Base-by-base conservation (phyloP, 2,329 filamentous ascomycete species). In the Neopestalotiopsis sp. region DNA sequence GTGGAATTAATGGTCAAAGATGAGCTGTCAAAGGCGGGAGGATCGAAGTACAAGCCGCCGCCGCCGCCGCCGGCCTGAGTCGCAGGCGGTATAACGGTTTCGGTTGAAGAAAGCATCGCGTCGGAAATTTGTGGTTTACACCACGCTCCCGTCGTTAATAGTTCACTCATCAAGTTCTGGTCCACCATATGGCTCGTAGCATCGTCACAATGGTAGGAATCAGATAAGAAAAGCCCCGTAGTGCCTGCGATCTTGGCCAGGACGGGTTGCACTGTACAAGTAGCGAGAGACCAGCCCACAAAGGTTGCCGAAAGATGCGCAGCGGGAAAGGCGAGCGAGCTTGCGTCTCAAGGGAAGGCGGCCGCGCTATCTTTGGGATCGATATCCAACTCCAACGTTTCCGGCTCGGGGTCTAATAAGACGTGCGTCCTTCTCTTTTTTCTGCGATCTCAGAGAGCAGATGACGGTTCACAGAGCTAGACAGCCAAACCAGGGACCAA, bases 81-180 rank as follows among this genome's bases (percentile, higher is more conserved):
- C 68, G 76, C 72, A 71, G 74, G 69, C 30, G 76, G 72, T 70
- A 73, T 69, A 68, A 77, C 71, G 66, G 73, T 71, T 70, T 76
- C 73, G 58, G 76, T 66, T 68, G 75, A 69, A 65, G 74, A 74
- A 56, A 76, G 73, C 76, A 79, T 79, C 71, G 73, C 74, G 5
- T 89, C 87, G 13, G 45, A 52, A 52, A 89, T 69, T 56, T 64
- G 65, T 67, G 68, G 68, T 69, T 64, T 65, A 62, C 68, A 68
- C 69, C 68, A 71, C 66, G 56, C 57, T 59, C 59, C 69, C 42
- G 68, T 65, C 34, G 62, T 56, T 61, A 69, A 58, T 57, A 69
- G 56, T 56, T 69, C 65, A 66, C 62, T 69, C 67, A 69, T 71
- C 57, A n/a, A 69, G 67, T 45, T 56, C 58, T 57, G 60, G 38